phyloP scores from a whole-genome alignment of 352 stramenopile genomes.

The Thalassiosira sp. region DNA sequence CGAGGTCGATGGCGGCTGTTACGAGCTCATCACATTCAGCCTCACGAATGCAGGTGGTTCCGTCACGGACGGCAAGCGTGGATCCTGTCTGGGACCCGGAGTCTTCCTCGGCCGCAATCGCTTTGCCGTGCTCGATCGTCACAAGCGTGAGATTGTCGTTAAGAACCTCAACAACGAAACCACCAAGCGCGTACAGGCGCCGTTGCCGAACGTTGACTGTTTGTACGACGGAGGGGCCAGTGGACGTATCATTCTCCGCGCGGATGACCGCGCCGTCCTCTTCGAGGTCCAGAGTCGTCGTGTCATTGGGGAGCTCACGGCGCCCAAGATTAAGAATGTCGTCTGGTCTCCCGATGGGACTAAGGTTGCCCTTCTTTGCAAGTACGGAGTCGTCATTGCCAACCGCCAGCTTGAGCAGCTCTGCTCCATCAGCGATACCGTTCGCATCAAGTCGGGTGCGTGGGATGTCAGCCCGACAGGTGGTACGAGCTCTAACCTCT shows the following conservation, averaged over 20 bases:
- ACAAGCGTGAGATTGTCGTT: slow-evolving; percentile 92
- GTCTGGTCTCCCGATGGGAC: slow-evolving; percentile 96
- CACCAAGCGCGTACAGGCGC: slow-evolving; percentile 96
- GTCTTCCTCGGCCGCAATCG: slow-evolving; percentile 97
- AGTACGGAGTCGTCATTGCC: slow-evolving; percentile 96
- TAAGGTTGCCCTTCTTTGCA: slow-evolving; percentile 96
- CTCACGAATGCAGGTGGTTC: slow-evolving; percentile 75
- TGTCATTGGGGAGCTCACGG: slow-evolving; percentile 94
- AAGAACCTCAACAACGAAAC: slow-evolving; percentile 99
- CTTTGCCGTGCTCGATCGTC: slow-evolving; percentile 97
- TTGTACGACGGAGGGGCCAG: slow-evolving; percentile 95
- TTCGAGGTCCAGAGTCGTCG: slow-evolving; percentile 97
- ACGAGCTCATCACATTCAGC: slow-evolving; percentile 96
- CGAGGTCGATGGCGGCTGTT: slow-evolving; percentile 95
- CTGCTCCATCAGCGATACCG: slow-evolving; percentile 95
- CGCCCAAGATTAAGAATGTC: slow-evolving; percentile 96
- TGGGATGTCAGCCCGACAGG: slow-evolving; percentile 78
- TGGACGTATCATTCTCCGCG: slow-evolving; percentile 95
- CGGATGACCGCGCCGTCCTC: slow-evolving; percentile 96
- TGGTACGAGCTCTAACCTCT: slow-evolving; percentile 90
- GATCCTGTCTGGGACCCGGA: slow-evolving; percentile 90
- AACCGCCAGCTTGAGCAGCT: slow-evolving; percentile 97
- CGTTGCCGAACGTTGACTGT: slow-evolving; percentile 92
- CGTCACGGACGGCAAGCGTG: slow-evolving; percentile 90
- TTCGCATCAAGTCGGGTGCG: slow-evolving; percentile 85